phyloP scores from a whole-genome alignment of 257 asterid genomes.

The Jaltomata sinuosa region DNA sequence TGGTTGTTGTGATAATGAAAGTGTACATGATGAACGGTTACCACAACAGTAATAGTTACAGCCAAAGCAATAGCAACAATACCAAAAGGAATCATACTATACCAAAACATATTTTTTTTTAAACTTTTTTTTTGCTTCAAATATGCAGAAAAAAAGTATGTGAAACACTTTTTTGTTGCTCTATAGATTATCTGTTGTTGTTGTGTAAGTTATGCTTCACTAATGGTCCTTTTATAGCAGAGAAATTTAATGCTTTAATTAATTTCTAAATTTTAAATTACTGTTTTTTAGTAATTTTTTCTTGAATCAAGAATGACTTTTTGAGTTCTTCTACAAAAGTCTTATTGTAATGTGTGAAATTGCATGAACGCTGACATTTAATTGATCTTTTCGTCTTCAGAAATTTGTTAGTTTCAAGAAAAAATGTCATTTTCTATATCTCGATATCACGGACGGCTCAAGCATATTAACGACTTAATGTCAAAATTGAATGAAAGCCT shows the following conservation, averaged over 20 bases:
- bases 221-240: neutral
- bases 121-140: neutral
- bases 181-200: neutral
- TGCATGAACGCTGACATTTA: neutral
- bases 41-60: neutral
- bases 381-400: neutral
- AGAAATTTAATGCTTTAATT: neutral
- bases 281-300: too few relatives aligned
- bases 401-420: too few relatives aligned
- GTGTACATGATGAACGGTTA: neutral
- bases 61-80: neutral
- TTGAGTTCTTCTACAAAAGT: neutral
- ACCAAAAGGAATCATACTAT: neutral
- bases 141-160: too few relatives aligned
- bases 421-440: too few relatives aligned
- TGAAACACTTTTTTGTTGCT: too few relatives aligned
- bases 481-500: too few relatives aligned
- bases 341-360: neutral
- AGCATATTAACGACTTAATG: too few relatives aligned
- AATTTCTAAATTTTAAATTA: too few relatives aligned
- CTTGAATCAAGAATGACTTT: neutral
- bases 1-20: neutral
- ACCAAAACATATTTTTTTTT: neutral
- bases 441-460: too few relatives aligned
- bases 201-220: neutral